Percentiles rank a stretch among this genome's conserved stretches.
These are phyloP conservation scores for Euclidium syriacum DNA, from an alignment of 345 rosid genomes.

Conservation along the genomic window DNA sequence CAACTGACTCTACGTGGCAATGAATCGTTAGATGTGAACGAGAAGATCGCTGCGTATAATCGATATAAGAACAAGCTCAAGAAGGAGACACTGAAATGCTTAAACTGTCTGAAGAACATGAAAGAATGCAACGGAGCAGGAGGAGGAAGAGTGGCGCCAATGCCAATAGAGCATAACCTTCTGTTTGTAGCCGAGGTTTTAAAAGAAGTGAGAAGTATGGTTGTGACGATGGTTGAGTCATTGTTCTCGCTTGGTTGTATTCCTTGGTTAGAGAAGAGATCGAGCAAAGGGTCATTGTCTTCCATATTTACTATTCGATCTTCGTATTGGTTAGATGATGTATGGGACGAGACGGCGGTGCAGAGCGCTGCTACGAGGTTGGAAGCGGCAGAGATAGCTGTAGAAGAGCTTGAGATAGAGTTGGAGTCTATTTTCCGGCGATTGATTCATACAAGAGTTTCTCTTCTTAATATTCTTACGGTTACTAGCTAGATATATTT, in stretches of 20 bases:
- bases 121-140: conserved; percentile 21
- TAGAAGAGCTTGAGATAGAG: conserved; percentile 63
- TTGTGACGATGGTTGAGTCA: conserved; percentile 54
- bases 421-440: conserved; percentile 60
- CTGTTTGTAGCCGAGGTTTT: conserved; percentile 45
- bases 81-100: conserved; percentile 66
- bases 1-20: conserved; percentile 45
- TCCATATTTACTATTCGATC: conserved; percentile 37
- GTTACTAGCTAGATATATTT: conserved; percentile 34
- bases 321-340: conserved; percentile 27
- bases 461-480: conserved; percentile 72
- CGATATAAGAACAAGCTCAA: conserved; percentile 49
- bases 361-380: conserved; percentile 59
- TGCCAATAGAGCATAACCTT: conserved; percentile 27
- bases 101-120: conserved; percentile 45
- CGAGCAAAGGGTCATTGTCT: conserved; percentile 36
- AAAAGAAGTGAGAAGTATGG: conserved; percentile 52
- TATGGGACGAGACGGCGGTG: conserved; percentile 48
- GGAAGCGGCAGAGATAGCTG: conserved; percentile 66
- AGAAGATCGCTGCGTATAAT: conserved; percentile 49
- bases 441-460: conserved; percentile 75
- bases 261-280: conserved; percentile 62
- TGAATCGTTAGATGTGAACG: conserved; percentile 37
- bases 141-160: conserved; percentile 12
- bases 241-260: conserved; percentile 51